A percentile compares a stretch with the other conserved stretches of the same genome.
Evolutionary conservation across 352 stramenopile species (phyloP).

Genomic region (Elongisporangium anandrum): DNA sequence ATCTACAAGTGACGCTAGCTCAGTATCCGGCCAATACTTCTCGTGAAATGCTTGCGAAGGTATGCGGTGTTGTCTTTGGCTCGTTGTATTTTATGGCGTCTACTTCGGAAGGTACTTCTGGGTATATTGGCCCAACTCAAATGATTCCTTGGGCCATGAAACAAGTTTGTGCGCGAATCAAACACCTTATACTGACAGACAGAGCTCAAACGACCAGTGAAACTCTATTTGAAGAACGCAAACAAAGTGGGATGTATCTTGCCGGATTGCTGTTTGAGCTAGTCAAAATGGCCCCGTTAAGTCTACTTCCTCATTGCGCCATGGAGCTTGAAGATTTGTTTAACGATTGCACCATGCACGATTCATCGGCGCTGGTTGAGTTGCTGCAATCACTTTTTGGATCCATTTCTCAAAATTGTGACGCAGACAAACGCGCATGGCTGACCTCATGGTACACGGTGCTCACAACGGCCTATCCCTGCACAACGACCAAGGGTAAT

Average conservation of each 20-base stretch:
- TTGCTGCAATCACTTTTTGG: slow-evolving; percentile 38
- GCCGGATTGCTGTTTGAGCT: slow-evolving; percentile 49
- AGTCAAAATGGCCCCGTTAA: slow-evolving; percentile 56
- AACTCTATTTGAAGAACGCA: not conserved
- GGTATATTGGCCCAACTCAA: slow-evolving; percentile 4
- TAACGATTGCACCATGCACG: slow-evolving; percentile 9
- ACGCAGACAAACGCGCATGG: slow-evolving; percentile 58
- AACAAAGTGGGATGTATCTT: slow-evolving; percentile 33
- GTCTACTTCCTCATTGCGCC: slow-evolving; percentile 25
- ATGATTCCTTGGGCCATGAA: slow-evolving; percentile 52
- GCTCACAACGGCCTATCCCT: slow-evolving; percentile 29
- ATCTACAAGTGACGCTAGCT: slow-evolving; percentile 42
- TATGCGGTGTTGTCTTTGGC: slow-evolving; percentile 44
- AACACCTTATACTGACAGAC: not conserved
- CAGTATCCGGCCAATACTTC: slow-evolving; percentile 30
- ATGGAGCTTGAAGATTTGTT: slow-evolving; percentile 43
- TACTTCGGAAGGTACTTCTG: slow-evolving; percentile 20
- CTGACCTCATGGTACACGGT: slow-evolving; percentile 58
- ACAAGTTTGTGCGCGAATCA: slow-evolving; percentile 7
- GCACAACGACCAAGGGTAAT: not conserved
- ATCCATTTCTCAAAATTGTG: slow-evolving; percentile 49
- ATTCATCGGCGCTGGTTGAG: slow-evolving; percentile 13
- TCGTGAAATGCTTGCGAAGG: slow-evolving; percentile 30
- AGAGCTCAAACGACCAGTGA: not conserved
- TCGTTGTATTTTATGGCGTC: slow-evolving; percentile 20